These are phyloP conservation scores for Puccinia sorghi DNA, from an alignment of 1,284 basidiomycete genomes.

Conservation along the genomic window DNA sequence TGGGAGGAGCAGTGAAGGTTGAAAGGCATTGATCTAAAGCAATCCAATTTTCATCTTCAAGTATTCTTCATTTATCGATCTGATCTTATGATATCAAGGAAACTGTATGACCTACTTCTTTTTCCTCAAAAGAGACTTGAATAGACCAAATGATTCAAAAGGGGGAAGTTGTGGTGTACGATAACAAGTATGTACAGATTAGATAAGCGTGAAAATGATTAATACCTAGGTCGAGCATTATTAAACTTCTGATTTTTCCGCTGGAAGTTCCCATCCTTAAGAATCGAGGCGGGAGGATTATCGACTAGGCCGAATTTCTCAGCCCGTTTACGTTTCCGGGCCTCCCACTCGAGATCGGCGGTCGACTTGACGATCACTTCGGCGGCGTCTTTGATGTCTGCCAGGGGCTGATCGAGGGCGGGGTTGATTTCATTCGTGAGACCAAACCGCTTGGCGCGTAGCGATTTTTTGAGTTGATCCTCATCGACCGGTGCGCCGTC, in stretches of 20 bases:
- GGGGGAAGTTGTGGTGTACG: not conserved
- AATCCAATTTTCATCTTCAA: too few relatives aligned
- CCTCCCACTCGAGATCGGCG: slow-evolving; percentile 47
- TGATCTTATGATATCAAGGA: not conserved
- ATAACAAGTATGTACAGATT: not conserved
- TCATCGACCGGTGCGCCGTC: not conserved
- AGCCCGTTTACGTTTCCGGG: slow-evolving; percentile 38
- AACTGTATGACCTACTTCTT: not conserved
- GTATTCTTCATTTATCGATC: not conserved
- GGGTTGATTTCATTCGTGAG: not conserved
- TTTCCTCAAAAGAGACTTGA: not conserved
- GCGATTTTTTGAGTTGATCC: slow-evolving; percentile 36
- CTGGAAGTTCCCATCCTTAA: slow-evolving; percentile 10
- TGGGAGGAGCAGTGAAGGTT: too few relatives aligned
- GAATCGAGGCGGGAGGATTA: slow-evolving; percentile 17
- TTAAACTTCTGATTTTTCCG: slow-evolving; percentile 35
- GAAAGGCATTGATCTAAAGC: too few relatives aligned
- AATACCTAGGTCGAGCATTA: slow-evolving; percentile 18
- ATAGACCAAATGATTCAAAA: not conserved
- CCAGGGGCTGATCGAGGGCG: slow-evolving; percentile 35
- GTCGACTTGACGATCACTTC: not conserved
- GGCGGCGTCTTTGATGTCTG: slow-evolving; percentile 4
- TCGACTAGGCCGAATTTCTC: slow-evolving; percentile 48
- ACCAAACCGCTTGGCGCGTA: slow-evolving; percentile 39
- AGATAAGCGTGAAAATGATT: not conserved